Percentiles rank a stretch among this genome's conserved stretches.
These are phyloP conservation scores for Penicillium nucicola DNA, from an alignment of 495 filamentous ascomycete genomes.

Conservation along the genomic window DNA sequence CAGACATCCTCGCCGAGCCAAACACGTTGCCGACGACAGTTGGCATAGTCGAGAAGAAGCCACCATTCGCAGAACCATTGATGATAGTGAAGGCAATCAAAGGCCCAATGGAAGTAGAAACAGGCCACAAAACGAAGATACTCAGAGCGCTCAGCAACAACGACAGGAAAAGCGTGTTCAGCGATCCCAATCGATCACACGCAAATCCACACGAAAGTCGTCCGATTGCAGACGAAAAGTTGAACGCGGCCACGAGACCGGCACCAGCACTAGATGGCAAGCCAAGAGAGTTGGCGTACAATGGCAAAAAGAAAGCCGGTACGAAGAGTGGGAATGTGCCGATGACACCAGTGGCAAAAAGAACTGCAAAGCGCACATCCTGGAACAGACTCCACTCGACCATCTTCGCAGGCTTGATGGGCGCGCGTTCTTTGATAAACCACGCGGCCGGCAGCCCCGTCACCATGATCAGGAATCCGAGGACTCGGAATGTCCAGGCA, in stretches of 20 bases:
- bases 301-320: slow-evolving; percentile 57
- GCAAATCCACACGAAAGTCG: slow-evolving; percentile 48
- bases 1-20: slow-evolving; percentile 49
- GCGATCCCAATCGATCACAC: slow-evolving; percentile 48
- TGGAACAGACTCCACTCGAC: slow-evolving; percentile 43
- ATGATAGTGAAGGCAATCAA: slow-evolving; percentile 50
- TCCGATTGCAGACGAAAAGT: slow-evolving; percentile 50
- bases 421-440: slow-evolving; percentile 52
- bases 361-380: slow-evolving; percentile 44
- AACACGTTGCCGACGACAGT: slow-evolving; percentile 59
- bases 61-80: slow-evolving; percentile 55
- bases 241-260: slow-evolving; percentile 54
- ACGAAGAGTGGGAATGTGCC: slow-evolving; percentile 60
- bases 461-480: slow-evolving; percentile 43
- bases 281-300: slow-evolving; percentile 44
- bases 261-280: slow-evolving; percentile 48
- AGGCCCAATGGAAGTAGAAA: slow-evolving; percentile 49
- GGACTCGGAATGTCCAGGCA: slow-evolving; percentile 53
- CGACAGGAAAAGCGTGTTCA: slow-evolving; percentile 49
- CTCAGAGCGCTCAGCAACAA: slow-evolving; percentile 49
- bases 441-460: slow-evolving; percentile 57
- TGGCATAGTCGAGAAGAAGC: slow-evolving; percentile 58
- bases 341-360: slow-evolving; percentile 55
- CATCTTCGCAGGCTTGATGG: slow-evolving; percentile 16
- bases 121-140: slow-evolving; percentile 56